phyloP scores from a whole-genome alignment of 305 asterid species.

The Fraxinus velutina region DNA sequence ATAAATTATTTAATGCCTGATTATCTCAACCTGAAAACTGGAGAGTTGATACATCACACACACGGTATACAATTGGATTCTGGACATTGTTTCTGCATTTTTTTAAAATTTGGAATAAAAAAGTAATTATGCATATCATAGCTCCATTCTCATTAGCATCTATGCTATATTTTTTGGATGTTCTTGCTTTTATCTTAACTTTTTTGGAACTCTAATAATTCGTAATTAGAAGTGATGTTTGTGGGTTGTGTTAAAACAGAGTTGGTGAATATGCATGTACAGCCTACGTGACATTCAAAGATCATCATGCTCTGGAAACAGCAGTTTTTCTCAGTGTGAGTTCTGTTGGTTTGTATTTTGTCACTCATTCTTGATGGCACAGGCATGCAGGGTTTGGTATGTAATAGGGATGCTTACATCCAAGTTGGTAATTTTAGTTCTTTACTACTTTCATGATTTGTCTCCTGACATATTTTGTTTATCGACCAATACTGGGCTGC shows the following conservation, averaged over 20 bases:
- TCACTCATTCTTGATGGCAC: neutral
- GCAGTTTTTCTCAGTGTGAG: neutral
- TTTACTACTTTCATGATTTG: neutral
- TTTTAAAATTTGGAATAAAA: neutral
- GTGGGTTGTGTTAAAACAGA: slow-evolving; percentile 45
- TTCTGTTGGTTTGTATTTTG: neutral
- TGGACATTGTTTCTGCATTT: neutral
- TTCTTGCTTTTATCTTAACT: neutral
- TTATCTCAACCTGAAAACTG: neutral
- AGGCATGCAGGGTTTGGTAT: slow-evolving; percentile 13
- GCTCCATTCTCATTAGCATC: neutral
- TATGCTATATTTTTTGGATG: neutral
- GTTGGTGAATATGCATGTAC: slow-evolving; percentile 76
- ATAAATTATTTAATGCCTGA: neutral
- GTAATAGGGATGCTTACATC: neutral
- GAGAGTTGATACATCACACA: neutral
- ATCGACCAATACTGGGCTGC: neutral
- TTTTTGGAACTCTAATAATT: neutral
- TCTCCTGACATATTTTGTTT: neutral
- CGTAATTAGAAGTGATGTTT: slow-evolving; percentile 7
- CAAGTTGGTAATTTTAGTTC: neutral
- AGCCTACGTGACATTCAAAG: slow-evolving; percentile 52
- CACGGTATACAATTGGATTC: neutral
- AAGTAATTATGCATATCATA: neutral
- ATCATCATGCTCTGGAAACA: neutral